Percentiles rank a stretch among this genome's conserved stretches.
Evolutionary conservation across 164 flowering plant species (phyloP).

Genomic region (Hamamelis virginiana): DNA sequence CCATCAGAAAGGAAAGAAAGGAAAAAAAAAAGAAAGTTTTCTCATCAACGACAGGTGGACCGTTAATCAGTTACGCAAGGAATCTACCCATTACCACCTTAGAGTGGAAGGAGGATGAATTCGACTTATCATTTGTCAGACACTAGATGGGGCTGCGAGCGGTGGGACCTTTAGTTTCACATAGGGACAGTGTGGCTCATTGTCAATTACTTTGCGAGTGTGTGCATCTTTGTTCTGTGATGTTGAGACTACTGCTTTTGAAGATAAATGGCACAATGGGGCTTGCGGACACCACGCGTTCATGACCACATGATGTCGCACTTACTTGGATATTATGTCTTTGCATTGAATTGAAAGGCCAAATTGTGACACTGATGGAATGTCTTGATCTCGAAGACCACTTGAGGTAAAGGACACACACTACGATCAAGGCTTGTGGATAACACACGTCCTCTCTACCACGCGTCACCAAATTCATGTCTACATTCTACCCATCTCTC

Average conservation of each 20-base stretch:
- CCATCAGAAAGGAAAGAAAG: too few relatives aligned
- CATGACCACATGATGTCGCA: not conserved
- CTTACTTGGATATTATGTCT: not conserved
- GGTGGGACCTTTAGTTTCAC: not conserved
- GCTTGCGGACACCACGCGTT: constrained; percentile 9
- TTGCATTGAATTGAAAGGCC: not conserved
- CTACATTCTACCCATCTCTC: too few relatives aligned
- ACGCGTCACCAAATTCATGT: too few relatives aligned
- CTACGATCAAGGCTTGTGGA: not conserved
- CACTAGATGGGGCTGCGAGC: not conserved
- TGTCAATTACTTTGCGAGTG: not conserved
- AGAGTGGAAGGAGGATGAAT: too few relatives aligned
- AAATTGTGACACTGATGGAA: too few relatives aligned
- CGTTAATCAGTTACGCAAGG: too few relatives aligned
- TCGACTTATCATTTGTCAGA: too few relatives aligned
- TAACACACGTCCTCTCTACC: too few relatives aligned
- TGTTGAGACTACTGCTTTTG: constrained; percentile 8
- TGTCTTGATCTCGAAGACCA: not conserved
- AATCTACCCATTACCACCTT: too few relatives aligned
- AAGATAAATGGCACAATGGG: not conserved
- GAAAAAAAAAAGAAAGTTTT: too few relatives aligned
- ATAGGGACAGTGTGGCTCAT: not conserved
- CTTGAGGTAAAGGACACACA: not conserved
- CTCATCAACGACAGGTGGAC: too few relatives aligned
- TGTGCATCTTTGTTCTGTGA: not conserved